A percentile compares a stretch with the other conserved stretches of the same genome.
Conservation (phyloP, 805 yeast species). For the Lachancea waltii region DNA sequence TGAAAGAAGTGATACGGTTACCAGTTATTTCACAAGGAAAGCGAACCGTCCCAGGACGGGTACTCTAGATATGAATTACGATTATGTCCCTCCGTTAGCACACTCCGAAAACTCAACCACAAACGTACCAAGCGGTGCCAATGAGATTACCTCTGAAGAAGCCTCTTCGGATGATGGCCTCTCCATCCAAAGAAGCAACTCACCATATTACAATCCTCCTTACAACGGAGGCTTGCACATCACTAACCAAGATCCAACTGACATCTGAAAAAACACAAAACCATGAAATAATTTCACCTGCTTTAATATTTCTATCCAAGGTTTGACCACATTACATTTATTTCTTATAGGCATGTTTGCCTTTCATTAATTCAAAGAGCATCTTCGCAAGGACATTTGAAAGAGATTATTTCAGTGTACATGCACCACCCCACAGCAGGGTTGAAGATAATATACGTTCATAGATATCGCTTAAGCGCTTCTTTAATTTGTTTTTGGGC, state of each 20-base stretch:
- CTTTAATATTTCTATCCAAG: too few relatives aligned
- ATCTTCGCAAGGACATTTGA: too few relatives aligned
- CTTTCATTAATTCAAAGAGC: too few relatives aligned
- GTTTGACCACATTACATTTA: not conserved
- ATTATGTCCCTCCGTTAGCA: conserved; percentile 1
- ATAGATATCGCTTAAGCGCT: too few relatives aligned
- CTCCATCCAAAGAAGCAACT: conserved; percentile 7
- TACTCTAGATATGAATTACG: conserved; percentile 20
- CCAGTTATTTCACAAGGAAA: conserved; percentile 31
- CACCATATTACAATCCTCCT: conserved; percentile 10
- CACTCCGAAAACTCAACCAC: not conserved
- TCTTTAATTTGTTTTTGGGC: too few relatives aligned
- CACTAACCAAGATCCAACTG: conserved; percentile 27
- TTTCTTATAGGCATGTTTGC: too few relatives aligned
- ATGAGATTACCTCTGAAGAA: conserved; percentile 2
- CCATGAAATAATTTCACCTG: too few relatives aligned
- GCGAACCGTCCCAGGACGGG: conserved; percentile 24
- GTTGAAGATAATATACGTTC: too few relatives aligned
- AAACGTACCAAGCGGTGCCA: not conserved
- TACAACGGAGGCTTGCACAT: conserved; percentile 21
- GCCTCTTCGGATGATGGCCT: conserved; percentile 5
- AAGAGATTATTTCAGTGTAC: too few relatives aligned
- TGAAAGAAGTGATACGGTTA: conserved; percentile 26
- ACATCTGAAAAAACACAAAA: not conserved
- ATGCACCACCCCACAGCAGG: too few relatives aligned